Base-by-base conservation (phyloP, 2,329 filamentous ascomycete genomes). In the Fusarium sp. region DNA sequence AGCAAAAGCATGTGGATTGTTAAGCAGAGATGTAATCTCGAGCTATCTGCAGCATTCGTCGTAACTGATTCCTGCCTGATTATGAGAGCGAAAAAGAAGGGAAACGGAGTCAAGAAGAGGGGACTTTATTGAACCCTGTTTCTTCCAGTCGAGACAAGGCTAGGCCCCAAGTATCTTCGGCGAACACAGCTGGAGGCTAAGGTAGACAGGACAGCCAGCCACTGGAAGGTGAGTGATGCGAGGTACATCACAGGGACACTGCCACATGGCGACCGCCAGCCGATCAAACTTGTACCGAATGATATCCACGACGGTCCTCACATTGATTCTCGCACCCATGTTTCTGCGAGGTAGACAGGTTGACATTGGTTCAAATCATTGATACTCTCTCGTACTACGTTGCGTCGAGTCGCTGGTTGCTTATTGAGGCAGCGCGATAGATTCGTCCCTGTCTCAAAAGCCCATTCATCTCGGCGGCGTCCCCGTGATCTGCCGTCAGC, bases 401-500 rank as follows among this genome's bases (percentile, higher is more conserved):
- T 10, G 34, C 34, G n/a, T 8, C 34, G 8, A 36, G 34, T 36
- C 34, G 34, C 17, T 36, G 17, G 9, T 17, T 17, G 19, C 8
- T 10, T n/a, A 36, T n/a, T 9, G 20, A 43, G 45, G n/a, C 23
- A 38, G 19, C 17, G 21, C 19, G 44, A 45, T 30, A 47, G 19
- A 53, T 56, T 47, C 43, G 34, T 46, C 24, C 30, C 53, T 69
- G 64, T 62, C 54, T 70, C 49, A 12, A 66, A 36, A 66, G 46
- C 60, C 51, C 58, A 24, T 44, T 52, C 44, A 20, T 59, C 68
- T 71, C 54, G 50, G 54, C 64, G 64, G 64, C 61, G 61, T 45
- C 59, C 50, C 64, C 65, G 60, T 73, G 52, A 64, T 60, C 49
- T 62, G 60, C 65, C 48, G 67, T 73, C 71, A 73, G 71, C 64